Conservation (phyloP, 2,329 filamentous ascomycete genomes). For the Pseudogymnoascus sp. region DNA sequence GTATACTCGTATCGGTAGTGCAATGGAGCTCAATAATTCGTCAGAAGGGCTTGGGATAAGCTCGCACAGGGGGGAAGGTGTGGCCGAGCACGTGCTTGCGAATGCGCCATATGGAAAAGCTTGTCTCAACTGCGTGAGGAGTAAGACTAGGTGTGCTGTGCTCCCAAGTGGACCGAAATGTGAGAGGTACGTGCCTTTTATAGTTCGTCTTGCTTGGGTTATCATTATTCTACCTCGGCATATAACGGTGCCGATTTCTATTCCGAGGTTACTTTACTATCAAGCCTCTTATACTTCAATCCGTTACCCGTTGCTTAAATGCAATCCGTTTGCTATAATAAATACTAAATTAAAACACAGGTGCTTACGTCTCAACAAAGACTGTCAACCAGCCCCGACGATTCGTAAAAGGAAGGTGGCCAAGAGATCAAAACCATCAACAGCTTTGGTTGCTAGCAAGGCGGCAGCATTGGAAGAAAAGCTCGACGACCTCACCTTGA, state of each 20-base stretch:
- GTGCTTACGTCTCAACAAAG: conserved; percentile 13
- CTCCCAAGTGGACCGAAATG: conserved; percentile 8
- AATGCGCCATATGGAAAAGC: conserved; percentile 14
- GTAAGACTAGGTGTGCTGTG: conserved; percentile 11
- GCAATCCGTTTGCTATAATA: background rate
- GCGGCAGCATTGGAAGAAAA: conserved; percentile 16
- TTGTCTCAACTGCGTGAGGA: conserved; percentile 12
- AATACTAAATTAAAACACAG: conserved; percentile 7
- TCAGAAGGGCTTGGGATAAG: background rate
- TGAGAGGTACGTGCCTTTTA: conserved; percentile 11
- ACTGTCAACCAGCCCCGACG: conserved; percentile 12
- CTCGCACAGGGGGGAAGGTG: conserved; percentile 15
- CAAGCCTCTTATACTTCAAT: background rate
- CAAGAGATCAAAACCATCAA: conserved; percentile 10
- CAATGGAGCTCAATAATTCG: conserved; percentile 2
- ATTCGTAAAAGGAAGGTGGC: conserved; percentile 10
- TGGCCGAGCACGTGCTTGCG: conserved; percentile 10
- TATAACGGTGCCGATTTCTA: background rate
- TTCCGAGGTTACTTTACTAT: background rate
- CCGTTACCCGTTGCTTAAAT: background rate
- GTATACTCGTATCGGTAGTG: background rate
- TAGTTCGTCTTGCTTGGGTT: background rate
- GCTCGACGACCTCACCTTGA: conserved; percentile 14
- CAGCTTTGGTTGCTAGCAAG: conserved; percentile 5
- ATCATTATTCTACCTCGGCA: background rate